Conservation (phyloP, 1,284 basidiomycete genomes). For the Trichosporon inkin region DNA sequence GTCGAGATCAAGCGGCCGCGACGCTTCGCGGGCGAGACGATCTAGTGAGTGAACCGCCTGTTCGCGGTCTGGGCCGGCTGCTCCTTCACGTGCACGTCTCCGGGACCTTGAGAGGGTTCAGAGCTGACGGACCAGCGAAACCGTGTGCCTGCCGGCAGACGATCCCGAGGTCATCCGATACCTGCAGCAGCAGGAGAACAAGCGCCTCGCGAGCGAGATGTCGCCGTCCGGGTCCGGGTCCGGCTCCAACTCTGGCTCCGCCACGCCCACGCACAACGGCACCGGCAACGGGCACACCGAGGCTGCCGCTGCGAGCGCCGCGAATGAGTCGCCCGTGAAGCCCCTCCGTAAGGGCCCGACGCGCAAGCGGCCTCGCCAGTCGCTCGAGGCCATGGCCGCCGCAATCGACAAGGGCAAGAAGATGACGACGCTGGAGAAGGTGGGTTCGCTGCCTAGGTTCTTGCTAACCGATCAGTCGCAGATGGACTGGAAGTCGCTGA, state of each 20-base stretch:
- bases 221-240: neutral
- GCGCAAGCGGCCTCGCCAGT: conserved; percentile 44
- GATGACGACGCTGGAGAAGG: conserved; percentile 51
- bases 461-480: conserved; percentile 33
- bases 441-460: conserved; percentile 14
- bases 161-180: conserved; percentile 43
- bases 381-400: conserved; percentile 46
- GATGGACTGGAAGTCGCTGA: conserved; percentile 48
- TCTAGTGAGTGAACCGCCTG: conserved; percentile 33
- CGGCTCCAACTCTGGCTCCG: neutral
- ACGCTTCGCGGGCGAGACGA: conserved; percentile 46
- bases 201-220: conserved; percentile 1
- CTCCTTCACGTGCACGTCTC: neutral
- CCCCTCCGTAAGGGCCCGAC: conserved; percentile 20
- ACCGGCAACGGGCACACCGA: conserved; percentile 1
- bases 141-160: conserved; percentile 29
- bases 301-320: neutral
- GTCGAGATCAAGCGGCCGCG: conserved; percentile 41
- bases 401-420: conserved; percentile 47
- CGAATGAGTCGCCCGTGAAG: conserved; percentile 2
- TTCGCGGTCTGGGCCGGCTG: neutral
- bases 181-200: conserved; percentile 14
- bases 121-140: conserved; percentile 36
- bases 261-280: conserved; percentile 7
- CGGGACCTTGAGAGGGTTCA: no score